Conservation (phyloP, 2,329 filamentous ascomycete species). For the Diaporthe citriasiana region DNA sequence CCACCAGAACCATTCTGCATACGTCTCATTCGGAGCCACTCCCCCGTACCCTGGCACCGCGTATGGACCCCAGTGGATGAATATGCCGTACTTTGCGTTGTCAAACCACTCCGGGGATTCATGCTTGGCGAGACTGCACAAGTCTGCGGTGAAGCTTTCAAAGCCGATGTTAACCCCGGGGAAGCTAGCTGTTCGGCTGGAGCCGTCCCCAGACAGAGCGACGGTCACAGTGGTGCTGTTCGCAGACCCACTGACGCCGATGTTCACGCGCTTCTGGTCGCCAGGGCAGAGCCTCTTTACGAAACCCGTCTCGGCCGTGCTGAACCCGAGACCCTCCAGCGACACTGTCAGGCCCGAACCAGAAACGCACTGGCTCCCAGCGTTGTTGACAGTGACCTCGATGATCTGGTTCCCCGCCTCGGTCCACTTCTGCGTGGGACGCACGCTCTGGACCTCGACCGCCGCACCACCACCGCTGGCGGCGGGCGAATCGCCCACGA, state of each 20-base stretch:
- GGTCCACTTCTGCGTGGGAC: conserved; percentile 60
- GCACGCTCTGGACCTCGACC: conserved; percentile 55
- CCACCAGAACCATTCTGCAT: conserved; percentile 59
- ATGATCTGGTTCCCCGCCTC: conserved; percentile 55
- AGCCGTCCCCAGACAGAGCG: conserved; percentile 44
- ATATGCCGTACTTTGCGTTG: conserved; percentile 41
- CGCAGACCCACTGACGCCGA: conserved; percentile 50
- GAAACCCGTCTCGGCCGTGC: conserved; percentile 56
- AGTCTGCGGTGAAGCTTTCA: conserved; percentile 53
- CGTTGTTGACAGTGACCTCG: conserved; percentile 57
- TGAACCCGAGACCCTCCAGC: conserved; percentile 56
- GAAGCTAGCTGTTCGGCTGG: conserved; percentile 43
- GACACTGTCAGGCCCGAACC: conserved; percentile 50
- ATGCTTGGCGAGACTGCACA: conserved; percentile 53
- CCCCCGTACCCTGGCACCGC: conserved; percentile 41
- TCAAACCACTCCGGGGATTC: conserved; percentile 45
- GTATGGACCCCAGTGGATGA: conserved; percentile 43
- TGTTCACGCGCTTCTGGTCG: conserved; percentile 56
- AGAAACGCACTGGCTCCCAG: conserved; percentile 53
- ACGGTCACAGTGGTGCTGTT: conserved; percentile 48
- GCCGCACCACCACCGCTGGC: background rate
- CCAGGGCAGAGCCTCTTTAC: conserved; percentile 59
- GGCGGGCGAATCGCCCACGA: conserved; percentile 41
- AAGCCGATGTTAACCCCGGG: conserved; percentile 51
- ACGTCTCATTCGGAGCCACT: conserved; percentile 41